phyloP scores from a whole-genome alignment of 306 rosid species.

The Arachis hypogaea region DNA sequence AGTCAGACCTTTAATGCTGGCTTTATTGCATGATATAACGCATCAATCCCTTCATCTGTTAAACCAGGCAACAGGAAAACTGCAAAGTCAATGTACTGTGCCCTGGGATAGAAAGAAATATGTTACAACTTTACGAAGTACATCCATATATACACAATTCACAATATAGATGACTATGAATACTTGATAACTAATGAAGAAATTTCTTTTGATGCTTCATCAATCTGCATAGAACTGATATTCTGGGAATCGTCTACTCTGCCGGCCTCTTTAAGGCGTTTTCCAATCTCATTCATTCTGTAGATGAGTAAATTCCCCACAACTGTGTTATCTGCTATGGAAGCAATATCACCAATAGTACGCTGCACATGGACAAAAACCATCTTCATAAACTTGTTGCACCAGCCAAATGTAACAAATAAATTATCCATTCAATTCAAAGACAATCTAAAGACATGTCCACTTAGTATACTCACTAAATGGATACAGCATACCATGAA shows the following conservation, averaged over 20 bases:
- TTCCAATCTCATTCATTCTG: slow-evolving; percentile 59
- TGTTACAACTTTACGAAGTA: neutral
- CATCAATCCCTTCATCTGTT: slow-evolving; percentile 50
- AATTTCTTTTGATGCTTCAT: slow-evolving; percentile 45
- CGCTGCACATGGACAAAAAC: slow-evolving; percentile 54
- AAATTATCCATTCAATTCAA: slow-evolving; percentile 6
- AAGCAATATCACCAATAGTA: slow-evolving; percentile 79
- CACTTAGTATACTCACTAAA: slow-evolving; percentile 5
- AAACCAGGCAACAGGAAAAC: slow-evolving; percentile 83
- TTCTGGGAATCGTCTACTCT: slow-evolving; percentile 39
- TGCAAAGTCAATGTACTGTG: slow-evolving; percentile 69
- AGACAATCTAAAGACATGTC: neutral
- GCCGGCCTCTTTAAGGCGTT: slow-evolving; percentile 54
- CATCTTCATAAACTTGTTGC: slow-evolving; percentile 27
- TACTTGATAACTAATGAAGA: slow-evolving; percentile 60
- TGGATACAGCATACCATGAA: neutral
- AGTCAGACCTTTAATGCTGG: slow-evolving; percentile 73
- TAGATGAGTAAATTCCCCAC: slow-evolving; percentile 57
- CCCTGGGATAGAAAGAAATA: slow-evolving; percentile 60
- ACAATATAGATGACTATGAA: slow-evolving; percentile 19
- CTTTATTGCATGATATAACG: slow-evolving; percentile 65
- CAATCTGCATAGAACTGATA: slow-evolving; percentile 56
- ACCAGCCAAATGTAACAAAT: slow-evolving; percentile 18
- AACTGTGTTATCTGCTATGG: slow-evolving; percentile 69
- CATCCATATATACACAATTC: neutral